Conservation (phyloP, 2,329 filamentous ascomycete genomes). For the Mollisiaceae sp. region DNA sequence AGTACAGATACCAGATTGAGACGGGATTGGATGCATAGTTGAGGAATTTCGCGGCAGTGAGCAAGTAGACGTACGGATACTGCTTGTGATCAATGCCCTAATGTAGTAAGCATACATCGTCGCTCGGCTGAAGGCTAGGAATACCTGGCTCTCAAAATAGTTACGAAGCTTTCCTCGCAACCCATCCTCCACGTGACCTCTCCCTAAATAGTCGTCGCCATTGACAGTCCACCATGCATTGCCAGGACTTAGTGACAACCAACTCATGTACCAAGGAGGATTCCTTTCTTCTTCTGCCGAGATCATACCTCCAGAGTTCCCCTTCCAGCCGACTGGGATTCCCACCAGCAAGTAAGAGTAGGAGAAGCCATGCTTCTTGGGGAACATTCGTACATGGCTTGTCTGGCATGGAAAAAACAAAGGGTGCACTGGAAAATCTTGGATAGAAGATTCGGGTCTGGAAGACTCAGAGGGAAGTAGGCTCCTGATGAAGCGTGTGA, state of each 20-base stretch:
- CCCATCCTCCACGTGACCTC: slow-evolving; percentile 56
- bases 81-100: slow-evolving; percentile 62
- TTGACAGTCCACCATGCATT: slow-evolving; percentile 60
- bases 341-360: slow-evolving; percentile 75
- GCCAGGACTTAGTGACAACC: slow-evolving; percentile 39
- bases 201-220: slow-evolving; percentile 64
- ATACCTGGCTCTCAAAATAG: slow-evolving; percentile 63
- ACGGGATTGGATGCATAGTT: slow-evolving; percentile 77
- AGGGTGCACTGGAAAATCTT: slow-evolving; percentile 42
- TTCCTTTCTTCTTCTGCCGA: slow-evolving; percentile 48
- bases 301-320: slow-evolving; percentile 59
- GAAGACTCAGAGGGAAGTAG: neutral
- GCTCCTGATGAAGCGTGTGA: slow-evolving; percentile 30
- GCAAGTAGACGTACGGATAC: slow-evolving; percentile 72
- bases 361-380: slow-evolving; percentile 68
- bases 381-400: slow-evolving; percentile 69
- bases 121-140: slow-evolving; percentile 25
- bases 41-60: slow-evolving; percentile 72
- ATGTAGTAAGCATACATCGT: slow-evolving; percentile 21
- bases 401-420: slow-evolving; percentile 69
- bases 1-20: slow-evolving; percentile 82
- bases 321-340: slow-evolving; percentile 67
- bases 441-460: neutral
- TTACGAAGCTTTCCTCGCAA: slow-evolving; percentile 66
- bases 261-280: slow-evolving; percentile 39